Evolutionary conservation across 169 alveolate species (phyloP).

Genomic region (Plasmodium knowlesi): DNA sequence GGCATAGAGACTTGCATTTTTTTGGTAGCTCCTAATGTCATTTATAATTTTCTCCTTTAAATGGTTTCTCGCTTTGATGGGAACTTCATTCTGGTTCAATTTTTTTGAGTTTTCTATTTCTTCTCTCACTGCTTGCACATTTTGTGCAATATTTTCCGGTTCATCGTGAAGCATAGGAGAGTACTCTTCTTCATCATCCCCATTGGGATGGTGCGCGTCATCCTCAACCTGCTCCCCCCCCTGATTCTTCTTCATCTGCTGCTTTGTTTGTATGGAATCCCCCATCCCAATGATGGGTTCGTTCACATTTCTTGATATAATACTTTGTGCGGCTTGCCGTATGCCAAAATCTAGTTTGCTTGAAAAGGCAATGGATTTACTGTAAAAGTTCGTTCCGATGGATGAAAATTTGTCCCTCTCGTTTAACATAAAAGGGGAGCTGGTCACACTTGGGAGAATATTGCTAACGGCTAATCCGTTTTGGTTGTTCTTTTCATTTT

Average conservation of each 20-base stretch:
- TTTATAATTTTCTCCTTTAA: conserved; percentile 42
- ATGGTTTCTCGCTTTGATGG: not conserved
- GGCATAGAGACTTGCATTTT: conserved; percentile 52
- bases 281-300: conserved; percentile 27
- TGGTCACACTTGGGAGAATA: conserved; percentile 48
- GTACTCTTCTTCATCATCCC: not conserved
- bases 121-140: conserved; percentile 18
- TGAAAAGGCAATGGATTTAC: conserved; percentile 50
- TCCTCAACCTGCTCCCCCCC: not conserved
- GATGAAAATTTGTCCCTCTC: conserved; percentile 33
- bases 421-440: conserved; percentile 41
- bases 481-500: conserved; percentile 17
- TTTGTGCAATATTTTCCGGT: not conserved
- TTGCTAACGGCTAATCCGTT: conserved; percentile 22
- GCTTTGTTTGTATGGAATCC: not conserved
- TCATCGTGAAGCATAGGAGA: conserved; percentile 5
- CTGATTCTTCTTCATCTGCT: not conserved
- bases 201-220: not conserved
- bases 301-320: conserved; percentile 36
- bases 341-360: conserved; percentile 45
- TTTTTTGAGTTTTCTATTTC: conserved; percentile 26
- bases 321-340: conserved; percentile 58
- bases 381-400: conserved; percentile 43
- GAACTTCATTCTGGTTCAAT: not conserved
- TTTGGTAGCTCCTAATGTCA: conserved; percentile 50